These are phyloP conservation scores for Termitomyces sp. DNA, from an alignment of 768 basidiomycete genomes.

Conservation along the genomic window DNA sequence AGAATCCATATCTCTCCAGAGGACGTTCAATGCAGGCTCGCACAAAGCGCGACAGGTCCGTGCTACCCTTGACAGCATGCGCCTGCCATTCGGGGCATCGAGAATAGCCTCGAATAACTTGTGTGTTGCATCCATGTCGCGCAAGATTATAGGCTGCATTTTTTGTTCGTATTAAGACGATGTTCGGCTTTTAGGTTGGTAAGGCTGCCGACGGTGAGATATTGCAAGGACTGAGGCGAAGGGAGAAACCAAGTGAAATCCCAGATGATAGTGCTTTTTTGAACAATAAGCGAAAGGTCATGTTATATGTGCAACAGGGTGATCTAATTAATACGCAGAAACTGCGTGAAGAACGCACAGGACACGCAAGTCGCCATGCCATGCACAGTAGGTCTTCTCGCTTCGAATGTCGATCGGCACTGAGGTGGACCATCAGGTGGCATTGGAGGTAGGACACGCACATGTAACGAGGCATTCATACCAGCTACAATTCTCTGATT, in stretches of 20 bases:
- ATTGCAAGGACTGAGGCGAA: conserved; percentile 25
- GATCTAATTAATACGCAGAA: conserved; percentile 31
- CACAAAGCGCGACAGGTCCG: conserved; percentile 72
- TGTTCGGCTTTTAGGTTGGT: conserved; percentile 19
- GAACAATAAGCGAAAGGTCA: conserved; percentile 33
- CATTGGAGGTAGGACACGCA: conserved; percentile 10
- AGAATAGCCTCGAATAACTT: conserved; percentile 44
- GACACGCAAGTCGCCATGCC: conserved; percentile 20
- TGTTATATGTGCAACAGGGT: conserved; percentile 22
- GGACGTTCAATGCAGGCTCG: conserved; percentile 63
- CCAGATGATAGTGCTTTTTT: conserved; percentile 29
- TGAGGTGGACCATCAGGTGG: conserved; percentile 4
- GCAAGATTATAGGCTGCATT: conserved; percentile 50
- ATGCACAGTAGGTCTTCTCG: conserved; percentile 15
- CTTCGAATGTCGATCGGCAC: conserved; percentile 24
- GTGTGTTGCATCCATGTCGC: conserved; percentile 54
- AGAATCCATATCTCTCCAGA: conserved; percentile 79
- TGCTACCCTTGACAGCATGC: conserved; percentile 64
- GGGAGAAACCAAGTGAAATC: conserved; percentile 15
- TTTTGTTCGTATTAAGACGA: conserved; percentile 39
- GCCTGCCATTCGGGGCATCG: conserved; percentile 58
- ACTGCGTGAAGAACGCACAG: conserved; percentile 41
- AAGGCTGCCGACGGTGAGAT: conserved; percentile 23
- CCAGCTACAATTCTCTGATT: neutral
- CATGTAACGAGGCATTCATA: conserved; percentile 8